A percentile compares a stretch with the other conserved stretches of the same genome.
phyloP scores from a whole-genome alignment of 805 yeast species.

The Cyberlindnera saturnus region DNA sequence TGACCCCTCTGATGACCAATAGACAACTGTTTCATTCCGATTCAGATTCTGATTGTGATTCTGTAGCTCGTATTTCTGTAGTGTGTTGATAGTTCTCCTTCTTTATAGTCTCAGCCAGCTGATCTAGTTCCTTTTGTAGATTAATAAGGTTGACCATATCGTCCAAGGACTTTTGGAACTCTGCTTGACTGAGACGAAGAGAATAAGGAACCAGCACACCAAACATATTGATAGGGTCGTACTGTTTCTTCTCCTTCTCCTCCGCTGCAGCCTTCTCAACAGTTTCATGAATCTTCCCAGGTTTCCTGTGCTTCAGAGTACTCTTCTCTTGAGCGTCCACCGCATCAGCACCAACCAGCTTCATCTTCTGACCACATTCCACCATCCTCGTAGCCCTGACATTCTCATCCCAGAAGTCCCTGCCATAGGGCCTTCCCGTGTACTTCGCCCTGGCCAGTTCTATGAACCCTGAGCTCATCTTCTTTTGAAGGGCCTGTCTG shows the following conservation, averaged over 20 bases:
- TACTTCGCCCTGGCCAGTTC: slow-evolving; percentile 42
- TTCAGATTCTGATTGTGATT: too few species aligned
- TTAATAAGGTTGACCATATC: slow-evolving; percentile 4
- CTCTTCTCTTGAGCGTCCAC: not conserved
- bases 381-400: slow-evolving; percentile 22
- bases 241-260: slow-evolving; percentile 3
- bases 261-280: not conserved
- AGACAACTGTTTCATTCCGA: not conserved
- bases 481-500: slow-evolving; percentile 1
- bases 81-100: slow-evolving; percentile 1
- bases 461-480: slow-evolving; percentile 29
- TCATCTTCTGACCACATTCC: not conserved
- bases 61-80: not conserved
- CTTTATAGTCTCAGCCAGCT: not conserved
- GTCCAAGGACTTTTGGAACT: slow-evolving; percentile 30
- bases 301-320: not conserved
- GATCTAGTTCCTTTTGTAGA: slow-evolving; percentile 1
- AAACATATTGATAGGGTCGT: slow-evolving; percentile 40
- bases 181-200: slow-evolving; percentile 32
- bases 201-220: slow-evolving; percentile 41
- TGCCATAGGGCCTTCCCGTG: slow-evolving; percentile 31
- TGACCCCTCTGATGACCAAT: slow-evolving; percentile 1
- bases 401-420: slow-evolving; percentile 34
- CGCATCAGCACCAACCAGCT: not conserved
- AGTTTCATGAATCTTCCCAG: not conserved